Evolutionary conservation across 73 alveolate genomes (phyloP), one percentile per base, ranked within the genome.

Genomic region (Effrenium voratum): DNA sequence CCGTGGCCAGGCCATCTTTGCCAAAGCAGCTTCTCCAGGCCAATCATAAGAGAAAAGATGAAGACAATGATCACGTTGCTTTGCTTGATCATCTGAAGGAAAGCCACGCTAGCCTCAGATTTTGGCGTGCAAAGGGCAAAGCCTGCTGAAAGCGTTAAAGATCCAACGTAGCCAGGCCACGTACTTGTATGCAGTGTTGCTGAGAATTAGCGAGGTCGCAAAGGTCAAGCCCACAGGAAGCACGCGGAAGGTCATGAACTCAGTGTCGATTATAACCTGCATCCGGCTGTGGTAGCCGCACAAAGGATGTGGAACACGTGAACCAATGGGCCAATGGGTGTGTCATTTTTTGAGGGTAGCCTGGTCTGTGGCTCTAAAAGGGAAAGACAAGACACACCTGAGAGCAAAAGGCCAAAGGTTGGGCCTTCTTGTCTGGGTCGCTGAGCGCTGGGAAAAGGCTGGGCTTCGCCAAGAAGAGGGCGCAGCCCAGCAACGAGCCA

Each of bases 61-160:
- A 90, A 90, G 87, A 90, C 97, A n/a, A 90, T 68, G 75, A 90
- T 90, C 86, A 90, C 97, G 80, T 90, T 90, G 97, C 97, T 90
- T 55, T 90, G 97, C 87, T 90, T 90, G 88, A 90, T 87, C 97
- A 90, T 90, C 87, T 90, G 97, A 43, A 90, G 87, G 76, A 90
- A 90, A 13, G 97, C 86, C n/a, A 90, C 97, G 87, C 87, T 90
- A 5, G 97, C 97, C 97, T 90, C 75, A 40, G 76, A 26, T 32
- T 26, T 5, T 2, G 30, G 2, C 41, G 43, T 10, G 10, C 52
- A 34, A 72, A 34, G 8, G 36, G 46, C 32, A 30, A 80, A 1
- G 6, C 34, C 34, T 76, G 2, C 32, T 41, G n/a, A 41, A 26
- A 36, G 59, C 22, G 5, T 28, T n/a, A 26, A 30, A n/a, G 47